phyloP scores from a whole-genome alignment of 352 stramenopile species.

The Globisporangium emineosum region DNA sequence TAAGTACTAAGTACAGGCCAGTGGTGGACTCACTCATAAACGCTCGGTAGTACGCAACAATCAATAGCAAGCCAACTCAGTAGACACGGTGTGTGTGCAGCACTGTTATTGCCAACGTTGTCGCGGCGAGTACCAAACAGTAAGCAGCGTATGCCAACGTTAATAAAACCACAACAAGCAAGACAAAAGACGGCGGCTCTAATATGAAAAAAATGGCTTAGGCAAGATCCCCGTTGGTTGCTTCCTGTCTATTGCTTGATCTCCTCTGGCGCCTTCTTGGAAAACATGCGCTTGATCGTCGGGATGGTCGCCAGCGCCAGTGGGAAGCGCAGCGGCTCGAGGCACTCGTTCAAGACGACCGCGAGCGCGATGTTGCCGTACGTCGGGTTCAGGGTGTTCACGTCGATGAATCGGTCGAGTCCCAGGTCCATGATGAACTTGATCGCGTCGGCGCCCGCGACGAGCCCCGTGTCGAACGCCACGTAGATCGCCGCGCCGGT shows the following conservation, averaged over 20 bases:
- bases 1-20: no score
- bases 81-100: no score
- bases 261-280: conserved; percentile 31
- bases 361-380: conserved; percentile 87
- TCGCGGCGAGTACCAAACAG: no score
- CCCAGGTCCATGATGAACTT: conserved; percentile 82
- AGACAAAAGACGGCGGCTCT: not conserved
- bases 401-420: conserved; percentile 75
- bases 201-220: conserved; percentile 3
- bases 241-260: conserved; percentile 5
- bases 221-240: not conserved
- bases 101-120: no score
- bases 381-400: conserved; percentile 69
- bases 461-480: conserved; percentile 65
- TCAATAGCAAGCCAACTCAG: no score
- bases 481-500: conserved; percentile 74
- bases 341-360: conserved; percentile 81
- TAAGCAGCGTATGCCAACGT: no score
- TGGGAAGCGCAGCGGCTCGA: conserved; percentile 86
- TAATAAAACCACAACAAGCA: no score
- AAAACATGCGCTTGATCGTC: conserved; percentile 70
- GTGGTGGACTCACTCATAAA: no score
- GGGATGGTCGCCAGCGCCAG: conserved; percentile 82
- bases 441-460: conserved; percentile 76
- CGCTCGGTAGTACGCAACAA: no score